Conservation (phyloP, 352 stramenopile genomes). For the Globisporangium abappressorium region DNA sequence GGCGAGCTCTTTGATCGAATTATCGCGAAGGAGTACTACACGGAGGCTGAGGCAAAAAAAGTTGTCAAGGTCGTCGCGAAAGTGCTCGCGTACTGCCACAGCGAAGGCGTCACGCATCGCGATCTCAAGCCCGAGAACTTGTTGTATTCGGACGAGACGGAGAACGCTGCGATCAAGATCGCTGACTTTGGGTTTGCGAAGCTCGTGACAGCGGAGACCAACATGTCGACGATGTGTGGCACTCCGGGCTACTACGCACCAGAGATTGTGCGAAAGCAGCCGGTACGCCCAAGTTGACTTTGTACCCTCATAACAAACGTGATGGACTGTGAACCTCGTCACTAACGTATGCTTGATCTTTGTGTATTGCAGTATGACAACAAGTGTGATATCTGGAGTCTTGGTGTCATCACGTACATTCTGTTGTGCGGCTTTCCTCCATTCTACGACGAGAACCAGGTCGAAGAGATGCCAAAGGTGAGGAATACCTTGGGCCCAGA, state of each 20-base stretch:
- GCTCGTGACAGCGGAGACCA: constrained; percentile 69
- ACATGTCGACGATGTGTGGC: constrained; percentile 88
- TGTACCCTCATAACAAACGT: too few species aligned
- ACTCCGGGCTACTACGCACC: constrained; percentile 97
- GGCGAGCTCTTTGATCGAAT: constrained; percentile 93
- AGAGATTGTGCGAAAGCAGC: constrained; percentile 93
- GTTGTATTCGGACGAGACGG: constrained; percentile 79
- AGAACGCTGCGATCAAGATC: constrained; percentile 93
- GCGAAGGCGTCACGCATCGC: constrained; percentile 89
- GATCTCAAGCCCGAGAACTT: constrained; percentile 98
- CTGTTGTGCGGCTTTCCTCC: constrained; percentile 95
- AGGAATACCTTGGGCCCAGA: background rate
- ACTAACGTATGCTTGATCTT: background rate
- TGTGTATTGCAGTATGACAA: constrained; percentile 81
- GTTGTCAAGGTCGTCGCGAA: constrained; percentile 85
- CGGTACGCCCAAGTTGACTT: constrained; percentile 22
- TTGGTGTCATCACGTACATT: constrained; percentile 91
- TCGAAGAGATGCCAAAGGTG: constrained; percentile 80
- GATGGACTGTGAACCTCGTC: background rate
- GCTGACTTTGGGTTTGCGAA: constrained; percentile 91
- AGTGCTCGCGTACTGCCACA: constrained; percentile 87
- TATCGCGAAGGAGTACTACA: constrained; percentile 91
- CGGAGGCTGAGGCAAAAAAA: constrained; percentile 82
- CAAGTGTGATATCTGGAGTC: constrained; percentile 95
- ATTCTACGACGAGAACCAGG: constrained; percentile 94